Evolutionary conservation across 192 early-diverging fungal species (phyloP), one percentile per base, ranked within the genome.

Genomic region (Backusella mclennaniae): DNA sequence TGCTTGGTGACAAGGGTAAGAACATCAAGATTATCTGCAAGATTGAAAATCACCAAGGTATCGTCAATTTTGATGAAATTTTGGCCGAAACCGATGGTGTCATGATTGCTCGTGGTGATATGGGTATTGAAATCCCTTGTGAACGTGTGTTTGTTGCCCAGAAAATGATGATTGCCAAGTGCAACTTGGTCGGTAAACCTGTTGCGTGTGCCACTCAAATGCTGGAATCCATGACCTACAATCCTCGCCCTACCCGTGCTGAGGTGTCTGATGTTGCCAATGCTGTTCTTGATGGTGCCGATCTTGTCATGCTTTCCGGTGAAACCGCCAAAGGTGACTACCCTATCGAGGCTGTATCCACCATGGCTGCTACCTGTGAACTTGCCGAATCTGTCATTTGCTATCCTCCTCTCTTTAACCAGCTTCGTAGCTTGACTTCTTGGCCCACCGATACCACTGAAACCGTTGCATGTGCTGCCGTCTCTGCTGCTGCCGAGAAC

Each of bases 161-260:
- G 81, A 98, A 98, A 88, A 96, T 96, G 94, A 96, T 98, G 89
- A 97, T 92, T 56, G 92, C 96, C 77, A 97, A 98, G 84, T 96
- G 95, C 85, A 98, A 97, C 81, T 82, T 94, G 70, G 95, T 92
- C 21, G 96, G 95, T 63, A 98, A 96, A 85, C 95, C 94, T 38
- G 96, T 96, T 52, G 92, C 95, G 66, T 94, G 93, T 76, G 96
- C 96, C 38, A 97, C 95, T 53, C 96, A 98, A 87, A 98, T 97
- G 96, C 87, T 98, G 36, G 96, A 95, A 83, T 93, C 93, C 35
- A 94, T 94, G 93, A 94, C 92, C n/a, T 88, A 90, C 80, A 96
- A 96, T 85, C 97, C 97, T 76, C 92, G 94, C n/a, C 97, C 97
- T 6, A 98, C 97, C 42, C 92, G 97, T 75, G 97, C 97, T 68